Base-by-base conservation (phyloP, 208 protist genomes). In the Trypanosoma platydactyli region DNA sequence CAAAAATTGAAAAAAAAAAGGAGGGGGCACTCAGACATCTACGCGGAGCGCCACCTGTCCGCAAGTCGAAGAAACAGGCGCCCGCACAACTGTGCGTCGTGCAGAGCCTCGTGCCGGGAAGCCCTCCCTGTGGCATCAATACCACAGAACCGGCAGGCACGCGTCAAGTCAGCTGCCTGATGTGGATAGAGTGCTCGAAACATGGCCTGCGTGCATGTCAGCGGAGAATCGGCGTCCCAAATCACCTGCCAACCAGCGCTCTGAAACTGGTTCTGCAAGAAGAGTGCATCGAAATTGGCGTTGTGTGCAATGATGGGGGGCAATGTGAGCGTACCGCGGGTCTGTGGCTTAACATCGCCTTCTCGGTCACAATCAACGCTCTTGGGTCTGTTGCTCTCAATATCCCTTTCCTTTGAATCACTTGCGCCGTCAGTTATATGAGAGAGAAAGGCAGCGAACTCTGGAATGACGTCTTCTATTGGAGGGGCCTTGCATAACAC, bases 271-370 rank as follows among this genome's bases (percentile, higher is more conserved):
- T 52, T 30, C 50, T 79, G 73, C 22, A 92, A 50, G 54, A 92
- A 92, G 0, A 61, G 25, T 1, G 70, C 60, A 56, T 92, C 86
- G 59, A 92, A 92, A 0, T n/a, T 46, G 5, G 76, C 82, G 59
- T 88, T 88, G 71, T 92, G 86, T 0, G 77, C 81, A 45, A 88
- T 77, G n/a, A 92, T 40, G 9, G 86, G 86, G 1, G 86, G 86
- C n/a, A 91, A 27, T 38, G 22, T 42, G 5, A 81, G 60, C 12
- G 58, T 65, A 4, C 30, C 11, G 5, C 20, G 5, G 16, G 15
- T 38, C 45, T 13, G 7, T 1, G 27, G n/a, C 18, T 24, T 49
- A 51, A 13, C n/a, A 25, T 15, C 0, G 24, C 6, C 16, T 22
- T 9, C 33, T 9, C 3, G 33, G 33, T 11, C 33, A 38, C 33